Evolutionary conservation across 495 filamentous ascomycete genomes (phyloP).

Genomic region (Aspergillus haitiensis): DNA sequence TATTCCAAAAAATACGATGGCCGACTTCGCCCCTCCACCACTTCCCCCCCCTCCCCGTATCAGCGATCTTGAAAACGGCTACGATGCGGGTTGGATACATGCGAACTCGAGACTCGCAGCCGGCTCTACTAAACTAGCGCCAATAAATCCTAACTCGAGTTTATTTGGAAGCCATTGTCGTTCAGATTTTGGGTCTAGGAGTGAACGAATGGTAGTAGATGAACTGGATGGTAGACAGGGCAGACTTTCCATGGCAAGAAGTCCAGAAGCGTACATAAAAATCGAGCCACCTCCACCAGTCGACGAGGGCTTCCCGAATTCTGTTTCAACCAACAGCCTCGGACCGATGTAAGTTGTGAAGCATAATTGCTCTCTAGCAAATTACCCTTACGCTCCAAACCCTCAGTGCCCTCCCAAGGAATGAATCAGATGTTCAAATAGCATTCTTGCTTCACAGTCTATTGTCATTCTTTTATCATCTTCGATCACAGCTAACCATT

Average conservation of each 20-base stretch:
- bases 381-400: neutral
- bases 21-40: conserved; percentile 56
- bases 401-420: neutral
- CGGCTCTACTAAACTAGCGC: conserved; percentile 39
- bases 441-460: neutral
- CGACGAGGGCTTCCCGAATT: conserved; percentile 47
- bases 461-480: neutral
- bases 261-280: conserved; percentile 45
- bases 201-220: conserved; percentile 46
- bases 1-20: conserved; percentile 51
- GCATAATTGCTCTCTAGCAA: neutral
- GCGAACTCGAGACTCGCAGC: conserved; percentile 46
- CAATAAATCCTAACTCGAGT: conserved; percentile 56
- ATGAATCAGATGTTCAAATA: neutral
- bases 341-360: conserved; percentile 47
- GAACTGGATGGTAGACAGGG: conserved; percentile 37
- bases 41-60: conserved; percentile 62
- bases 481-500: conserved; percentile 8
- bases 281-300: conserved; percentile 48
- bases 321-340: conserved; percentile 39
- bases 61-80: conserved; percentile 52
- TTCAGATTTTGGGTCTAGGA: conserved; percentile 30
- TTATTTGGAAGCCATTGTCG: conserved; percentile 50
- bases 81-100: conserved; percentile 62
- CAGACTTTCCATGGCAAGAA: conserved; percentile 33